A percentile compares a stretch with the other conserved stretches of the same genome.
phyloP scores from a whole-genome alignment of 2,329 filamentous ascomycete species.

The Cercospora sojina region DNA sequence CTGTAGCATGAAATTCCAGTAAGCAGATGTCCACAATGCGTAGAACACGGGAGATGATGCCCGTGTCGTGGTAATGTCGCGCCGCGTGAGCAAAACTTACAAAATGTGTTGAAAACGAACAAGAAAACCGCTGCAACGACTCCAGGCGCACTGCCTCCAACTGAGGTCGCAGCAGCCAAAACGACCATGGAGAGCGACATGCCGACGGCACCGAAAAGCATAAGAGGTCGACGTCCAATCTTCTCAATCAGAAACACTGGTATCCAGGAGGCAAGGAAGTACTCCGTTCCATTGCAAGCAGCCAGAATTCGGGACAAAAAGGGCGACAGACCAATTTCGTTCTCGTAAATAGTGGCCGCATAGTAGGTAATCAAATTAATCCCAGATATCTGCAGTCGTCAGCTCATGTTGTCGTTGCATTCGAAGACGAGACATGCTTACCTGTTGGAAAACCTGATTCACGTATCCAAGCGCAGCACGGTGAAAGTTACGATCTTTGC shows the following conservation, averaged over 20 bases:
- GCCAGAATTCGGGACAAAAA: conserved; percentile 52
- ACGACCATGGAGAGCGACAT: conserved; percentile 35
- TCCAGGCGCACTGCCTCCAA: conserved; percentile 25
- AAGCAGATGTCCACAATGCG: background rate
- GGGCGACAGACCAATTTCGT: conserved; percentile 52
- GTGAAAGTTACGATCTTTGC: conserved; percentile 47
- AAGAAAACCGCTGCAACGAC: conserved; percentile 41
- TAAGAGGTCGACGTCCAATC: conserved; percentile 62
- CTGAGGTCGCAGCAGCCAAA: conserved; percentile 31
- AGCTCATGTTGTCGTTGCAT: background rate
- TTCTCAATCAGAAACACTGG: conserved; percentile 53
- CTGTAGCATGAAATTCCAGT: background rate
- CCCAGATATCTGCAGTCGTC: conserved; percentile 28
- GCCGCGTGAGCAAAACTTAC: background rate
- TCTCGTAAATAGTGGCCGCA: conserved; percentile 53
- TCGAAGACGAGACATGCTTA: background rate
- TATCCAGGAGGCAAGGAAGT: conserved; percentile 51
- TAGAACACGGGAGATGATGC: background rate
- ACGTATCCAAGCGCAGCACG: conserved; percentile 46
- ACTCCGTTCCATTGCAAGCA: conserved; percentile 56
- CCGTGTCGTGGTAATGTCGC: background rate
- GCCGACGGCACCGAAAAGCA: conserved; percentile 63
- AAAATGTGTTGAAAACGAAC: conserved; percentile 42
- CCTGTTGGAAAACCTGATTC: conserved; percentile 49
- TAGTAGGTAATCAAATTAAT: conserved; percentile 38